These are phyloP conservation scores for Mycena metata DNA, from an alignment of 768 basidiomycete species.

Conservation along the genomic window DNA sequence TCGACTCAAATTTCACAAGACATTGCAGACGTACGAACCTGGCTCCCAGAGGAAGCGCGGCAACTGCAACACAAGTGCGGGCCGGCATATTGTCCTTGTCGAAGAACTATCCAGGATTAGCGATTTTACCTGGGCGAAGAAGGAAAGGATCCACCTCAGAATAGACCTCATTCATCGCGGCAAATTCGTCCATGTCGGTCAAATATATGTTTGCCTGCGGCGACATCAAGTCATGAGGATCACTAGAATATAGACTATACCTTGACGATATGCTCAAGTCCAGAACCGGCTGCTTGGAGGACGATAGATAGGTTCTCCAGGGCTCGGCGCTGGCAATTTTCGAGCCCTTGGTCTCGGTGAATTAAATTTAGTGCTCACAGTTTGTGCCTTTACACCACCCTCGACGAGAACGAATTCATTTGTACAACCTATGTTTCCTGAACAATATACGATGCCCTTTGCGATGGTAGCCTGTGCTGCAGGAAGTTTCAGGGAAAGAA, in stretches of 20 bases:
- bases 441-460: constrained; percentile 51
- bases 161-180: constrained; percentile 57
- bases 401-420: constrained; percentile 51
- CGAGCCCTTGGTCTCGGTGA: neutral
- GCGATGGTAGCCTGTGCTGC: constrained; percentile 57
- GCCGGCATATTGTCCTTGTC: constrained; percentile 61
- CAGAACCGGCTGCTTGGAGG: constrained; percentile 57
- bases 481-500: neutral
- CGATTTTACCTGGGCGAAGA: neutral
- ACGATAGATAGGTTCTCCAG: constrained; percentile 56
- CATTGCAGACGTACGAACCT: constrained; percentile 17
- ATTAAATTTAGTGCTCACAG: constrained; percentile 42
- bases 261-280: constrained; percentile 57
- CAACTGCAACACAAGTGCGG: constrained; percentile 71
- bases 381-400: constrained; percentile 52
- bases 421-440: constrained; percentile 55
- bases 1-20: neutral
- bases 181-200: constrained; percentile 54
- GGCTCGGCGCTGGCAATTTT: constrained; percentile 48
- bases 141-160: constrained; percentile 44
- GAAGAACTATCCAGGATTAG: constrained; percentile 58
- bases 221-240: neutral
- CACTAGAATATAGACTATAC: neutral
- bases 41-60: constrained; percentile 57
- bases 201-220: constrained; percentile 54